These are phyloP conservation scores for Metschnikowia borealis DNA, from an alignment of 805 yeast species.

Conservation along the genomic window DNA sequence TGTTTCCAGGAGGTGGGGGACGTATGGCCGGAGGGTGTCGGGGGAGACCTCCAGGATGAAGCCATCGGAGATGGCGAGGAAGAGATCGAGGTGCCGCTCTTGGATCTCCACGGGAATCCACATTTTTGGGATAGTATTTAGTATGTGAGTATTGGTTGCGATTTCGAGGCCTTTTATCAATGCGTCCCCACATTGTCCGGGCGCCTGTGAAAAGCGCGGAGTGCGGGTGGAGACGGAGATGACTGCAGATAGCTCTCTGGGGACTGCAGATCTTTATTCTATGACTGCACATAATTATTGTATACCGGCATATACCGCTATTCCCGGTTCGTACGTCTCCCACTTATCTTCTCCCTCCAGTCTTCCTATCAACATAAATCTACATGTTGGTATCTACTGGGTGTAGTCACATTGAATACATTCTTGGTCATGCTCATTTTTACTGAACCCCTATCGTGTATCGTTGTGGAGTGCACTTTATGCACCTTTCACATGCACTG, in stretches of 20 bases:
- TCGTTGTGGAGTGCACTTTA: no score
- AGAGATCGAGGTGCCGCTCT: slow-evolving; percentile 25
- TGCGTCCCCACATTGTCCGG: slow-evolving; percentile 6
- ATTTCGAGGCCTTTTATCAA: background rate
- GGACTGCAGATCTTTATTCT: no score
- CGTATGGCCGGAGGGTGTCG: slow-evolving; percentile 22
- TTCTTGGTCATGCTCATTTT: no score
- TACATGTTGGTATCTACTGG: no score
- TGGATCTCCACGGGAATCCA: slow-evolving; percentile 14
- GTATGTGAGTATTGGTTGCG: background rate
- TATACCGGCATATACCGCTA: background rate
- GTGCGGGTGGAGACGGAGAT: no score
- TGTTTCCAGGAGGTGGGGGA: slow-evolving; percentile 26
- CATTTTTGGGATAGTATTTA: background rate
- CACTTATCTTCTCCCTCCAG: no score
- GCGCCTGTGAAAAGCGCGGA: slow-evolving; percentile 1
- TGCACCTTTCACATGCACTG: no score
- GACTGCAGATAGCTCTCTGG: background rate
- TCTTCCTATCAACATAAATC: no score
- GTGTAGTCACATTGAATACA: no score
- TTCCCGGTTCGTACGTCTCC: background rate
- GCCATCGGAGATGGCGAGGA: slow-evolving; percentile 32
- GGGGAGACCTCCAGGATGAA: slow-evolving; percentile 31
- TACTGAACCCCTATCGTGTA: no score
- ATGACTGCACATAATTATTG: background rate